Conservation (phyloP, 352 stramenopile genomes). For the Peronospora tabacina region DNA sequence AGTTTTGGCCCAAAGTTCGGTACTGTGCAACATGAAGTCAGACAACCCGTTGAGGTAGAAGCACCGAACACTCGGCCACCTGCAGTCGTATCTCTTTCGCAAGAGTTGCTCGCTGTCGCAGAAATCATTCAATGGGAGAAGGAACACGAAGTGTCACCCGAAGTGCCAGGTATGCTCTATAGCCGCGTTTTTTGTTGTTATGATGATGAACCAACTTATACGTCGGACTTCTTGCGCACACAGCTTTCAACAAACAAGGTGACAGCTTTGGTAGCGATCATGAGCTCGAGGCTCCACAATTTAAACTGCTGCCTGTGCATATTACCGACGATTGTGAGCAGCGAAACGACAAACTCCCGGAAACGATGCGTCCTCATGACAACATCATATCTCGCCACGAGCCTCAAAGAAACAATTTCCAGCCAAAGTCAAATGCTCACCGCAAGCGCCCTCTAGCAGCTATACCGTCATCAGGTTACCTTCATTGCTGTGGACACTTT, state of each 20-base stretch:
- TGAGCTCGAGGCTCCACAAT: conserved; percentile 19
- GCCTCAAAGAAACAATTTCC: not conserved
- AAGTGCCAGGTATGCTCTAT: conserved; percentile 3
- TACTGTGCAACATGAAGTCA: not conserved
- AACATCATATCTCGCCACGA: not conserved
- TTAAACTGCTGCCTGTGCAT: conserved; percentile 17
- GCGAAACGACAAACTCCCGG: conserved; percentile 1
- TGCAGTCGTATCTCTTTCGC: conserved; percentile 18
- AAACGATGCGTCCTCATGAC: not conserved
- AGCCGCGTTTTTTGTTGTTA: not conserved
- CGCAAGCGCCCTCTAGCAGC: conserved; percentile 10
- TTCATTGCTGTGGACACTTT: conserved; percentile 14
- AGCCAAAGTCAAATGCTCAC: conserved; percentile 4
- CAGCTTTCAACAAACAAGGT: not conserved
- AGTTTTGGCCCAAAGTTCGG: not conserved
- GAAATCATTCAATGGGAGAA: conserved; percentile 43
- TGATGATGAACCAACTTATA: conserved; percentile 1
- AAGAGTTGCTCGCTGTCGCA: conserved; percentile 34
- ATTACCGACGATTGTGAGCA: conserved; percentile 8
- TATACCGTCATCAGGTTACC: conserved; percentile 19
- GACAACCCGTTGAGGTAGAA: not conserved
- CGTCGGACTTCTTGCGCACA: not conserved
- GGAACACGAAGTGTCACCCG: conserved; percentile 22
- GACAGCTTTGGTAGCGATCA: conserved; percentile 5
- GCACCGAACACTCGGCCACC: not conserved